Evolutionary conservation across 2,329 filamentous ascomycete genomes (phyloP).

Genomic region (Fonsecaea multimorphosa): DNA sequence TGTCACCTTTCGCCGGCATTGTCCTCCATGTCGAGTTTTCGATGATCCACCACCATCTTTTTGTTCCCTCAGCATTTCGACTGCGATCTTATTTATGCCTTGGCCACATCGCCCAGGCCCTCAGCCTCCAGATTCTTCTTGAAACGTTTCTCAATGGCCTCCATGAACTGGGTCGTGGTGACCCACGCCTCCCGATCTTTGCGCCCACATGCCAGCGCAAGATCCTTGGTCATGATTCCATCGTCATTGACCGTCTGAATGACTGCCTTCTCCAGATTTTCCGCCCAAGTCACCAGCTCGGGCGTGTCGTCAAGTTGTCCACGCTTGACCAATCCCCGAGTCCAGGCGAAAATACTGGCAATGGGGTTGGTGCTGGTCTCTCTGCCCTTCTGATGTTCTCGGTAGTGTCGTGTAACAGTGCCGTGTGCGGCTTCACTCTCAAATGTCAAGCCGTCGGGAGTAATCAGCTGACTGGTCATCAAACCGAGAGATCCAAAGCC

Average conservation of each 20-base stretch:
- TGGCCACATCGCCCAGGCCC: slow-evolving; percentile 33
- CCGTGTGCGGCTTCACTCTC: slow-evolving; percentile 98
- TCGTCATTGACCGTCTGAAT: slow-evolving; percentile 92
- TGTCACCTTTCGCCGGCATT: not conserved
- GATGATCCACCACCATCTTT: not conserved
- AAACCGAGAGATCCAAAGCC: slow-evolving; percentile 97
- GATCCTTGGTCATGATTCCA: slow-evolving; percentile 98
- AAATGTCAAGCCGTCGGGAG: slow-evolving; percentile 94
- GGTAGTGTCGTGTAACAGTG: slow-evolving; percentile 97
- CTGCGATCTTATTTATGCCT: slow-evolving; percentile 1
- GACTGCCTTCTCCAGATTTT: slow-evolving; percentile 90
- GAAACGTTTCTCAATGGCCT: slow-evolving; percentile 88
- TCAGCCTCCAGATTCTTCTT: slow-evolving; percentile 75
- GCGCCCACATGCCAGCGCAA: slow-evolving; percentile 93
- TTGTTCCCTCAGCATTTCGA: not conserved
- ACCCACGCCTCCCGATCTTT: slow-evolving; percentile 84
- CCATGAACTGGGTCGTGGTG: slow-evolving; percentile 88
- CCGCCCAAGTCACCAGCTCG: slow-evolving; percentile 87
- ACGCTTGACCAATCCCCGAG: slow-evolving; percentile 88
- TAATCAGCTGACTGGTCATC: slow-evolving; percentile 98
- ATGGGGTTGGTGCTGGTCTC: slow-evolving; percentile 99
- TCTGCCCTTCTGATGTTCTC: slow-evolving; percentile 96
- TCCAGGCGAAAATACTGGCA: slow-evolving; percentile 99
- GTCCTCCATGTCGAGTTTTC: not conserved
- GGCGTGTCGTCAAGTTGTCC: slow-evolving; percentile 93